phyloP scores from a whole-genome alignment of 2,329 filamentous ascomycete species.

The Pseudogymnoascus sp. region DNA sequence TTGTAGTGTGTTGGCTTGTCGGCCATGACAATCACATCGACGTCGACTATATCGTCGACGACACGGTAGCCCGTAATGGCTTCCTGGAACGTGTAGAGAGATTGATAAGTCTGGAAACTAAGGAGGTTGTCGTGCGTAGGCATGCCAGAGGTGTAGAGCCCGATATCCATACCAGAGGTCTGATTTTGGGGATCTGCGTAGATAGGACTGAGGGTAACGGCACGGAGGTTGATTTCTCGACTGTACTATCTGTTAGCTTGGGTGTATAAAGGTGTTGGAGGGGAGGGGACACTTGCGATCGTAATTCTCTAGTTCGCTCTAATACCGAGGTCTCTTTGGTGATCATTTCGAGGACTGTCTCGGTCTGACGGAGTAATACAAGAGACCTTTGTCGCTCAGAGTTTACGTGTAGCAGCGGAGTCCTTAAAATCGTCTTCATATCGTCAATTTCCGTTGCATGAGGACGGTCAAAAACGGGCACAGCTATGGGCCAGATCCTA shows the following conservation, averaged over 20 bases:
- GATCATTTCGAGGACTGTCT: constrained; percentile 10
- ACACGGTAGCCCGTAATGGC: constrained; percentile 11
- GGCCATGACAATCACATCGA: constrained; percentile 5
- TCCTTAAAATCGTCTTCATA: constrained; percentile 8
- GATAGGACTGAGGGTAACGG: constrained; percentile 8
- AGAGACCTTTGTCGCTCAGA: background rate
- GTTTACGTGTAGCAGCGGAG: background rate
- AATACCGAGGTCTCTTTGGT: constrained; percentile 9
- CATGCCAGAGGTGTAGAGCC: constrained; percentile 3
- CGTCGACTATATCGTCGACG: background rate
- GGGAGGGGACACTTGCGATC: background rate
- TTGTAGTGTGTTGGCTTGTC: constrained; percentile 8
- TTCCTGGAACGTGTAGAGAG: constrained; percentile 8
- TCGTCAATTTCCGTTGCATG: background rate
- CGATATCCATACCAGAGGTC: constrained; percentile 1
- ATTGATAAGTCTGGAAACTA: constrained; percentile 4
- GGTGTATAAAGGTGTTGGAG: background rate
- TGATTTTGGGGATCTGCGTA: constrained; percentile 7
- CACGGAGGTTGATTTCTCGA: constrained; percentile 3
- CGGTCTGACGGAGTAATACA: constrained; percentile 8
- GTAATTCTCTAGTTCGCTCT: background rate
- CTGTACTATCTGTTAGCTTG: background rate
- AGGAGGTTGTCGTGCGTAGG: constrained; percentile 5
- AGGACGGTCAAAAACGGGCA: background rate
- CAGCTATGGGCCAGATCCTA: constrained; percentile 3